phyloP scores from a whole-genome alignment of 495 filamentous ascomycete genomes.

The Cladorrhinum samala region DNA sequence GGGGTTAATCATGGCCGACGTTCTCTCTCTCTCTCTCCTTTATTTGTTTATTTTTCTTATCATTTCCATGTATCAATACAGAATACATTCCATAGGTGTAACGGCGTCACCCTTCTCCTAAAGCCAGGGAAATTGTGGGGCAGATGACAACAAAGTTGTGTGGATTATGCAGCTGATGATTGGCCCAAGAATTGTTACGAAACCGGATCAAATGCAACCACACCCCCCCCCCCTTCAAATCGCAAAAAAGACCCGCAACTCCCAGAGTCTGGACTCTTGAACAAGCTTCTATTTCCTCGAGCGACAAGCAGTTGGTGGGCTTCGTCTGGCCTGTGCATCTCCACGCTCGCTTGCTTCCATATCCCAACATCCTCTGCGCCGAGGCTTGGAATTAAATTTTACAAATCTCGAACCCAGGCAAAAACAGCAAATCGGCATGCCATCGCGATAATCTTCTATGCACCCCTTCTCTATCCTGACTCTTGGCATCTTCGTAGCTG shows the following conservation, averaged over 20 bases:
- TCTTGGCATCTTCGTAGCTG: slow-evolving; percentile 95
- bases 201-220: not conserved
- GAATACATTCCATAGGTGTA: no score
- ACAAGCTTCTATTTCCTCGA: slow-evolving; percentile 1
- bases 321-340: not conserved
- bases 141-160: no score
- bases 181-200: no score
- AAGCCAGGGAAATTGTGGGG: no score
- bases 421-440: slow-evolving; percentile 20
- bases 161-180: no score
- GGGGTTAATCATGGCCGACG: no score
- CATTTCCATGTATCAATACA: no score
- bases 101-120: no score
- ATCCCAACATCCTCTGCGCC: not conserved
- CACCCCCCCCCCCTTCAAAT: no score
- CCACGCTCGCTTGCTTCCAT: not conserved
- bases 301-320: slow-evolving; percentile 2
- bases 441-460: slow-evolving; percentile 55
- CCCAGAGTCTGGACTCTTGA: not conserved
- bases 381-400: not conserved
- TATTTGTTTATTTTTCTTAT: no score
- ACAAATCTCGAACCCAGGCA: not conserved
- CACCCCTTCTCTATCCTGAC: slow-evolving; percentile 93
- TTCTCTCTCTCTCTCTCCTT: no score
- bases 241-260: not conserved